Conservation (phyloP, 2,329 filamentous ascomycete species). For the Corynespora cassiicola region DNA sequence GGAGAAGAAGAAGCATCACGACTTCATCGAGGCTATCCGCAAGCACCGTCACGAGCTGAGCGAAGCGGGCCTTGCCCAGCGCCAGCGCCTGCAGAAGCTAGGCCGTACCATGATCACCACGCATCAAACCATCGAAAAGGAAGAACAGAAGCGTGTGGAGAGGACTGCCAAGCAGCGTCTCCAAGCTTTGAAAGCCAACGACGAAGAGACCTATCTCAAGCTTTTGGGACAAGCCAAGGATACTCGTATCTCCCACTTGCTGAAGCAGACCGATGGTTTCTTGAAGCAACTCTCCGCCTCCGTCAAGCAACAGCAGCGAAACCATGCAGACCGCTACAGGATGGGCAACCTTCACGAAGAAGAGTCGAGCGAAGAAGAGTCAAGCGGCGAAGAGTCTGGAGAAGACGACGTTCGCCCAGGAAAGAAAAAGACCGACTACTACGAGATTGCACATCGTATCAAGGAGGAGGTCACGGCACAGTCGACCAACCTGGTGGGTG, state of each 20-base stretch:
- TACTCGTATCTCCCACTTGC: slow-evolving; percentile 96
- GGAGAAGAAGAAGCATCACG: slow-evolving; percentile 96
- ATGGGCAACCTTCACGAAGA: slow-evolving; percentile 62
- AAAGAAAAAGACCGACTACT: slow-evolving; percentile 91
- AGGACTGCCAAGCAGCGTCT: slow-evolving; percentile 99
- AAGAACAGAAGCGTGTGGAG: slow-evolving; percentile 98
- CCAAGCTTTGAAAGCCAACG: slow-evolving; percentile 97
- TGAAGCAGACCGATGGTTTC: slow-evolving; percentile 97
- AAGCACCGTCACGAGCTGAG: slow-evolving; percentile 81
- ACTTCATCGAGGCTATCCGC: slow-evolving; percentile 87
- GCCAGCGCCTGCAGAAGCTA: slow-evolving; percentile 80
- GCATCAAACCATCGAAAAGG: slow-evolving; percentile 96
- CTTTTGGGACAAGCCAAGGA: slow-evolving; percentile 98
- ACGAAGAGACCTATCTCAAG: slow-evolving; percentile 98
- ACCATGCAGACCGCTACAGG: slow-evolving; percentile 79
- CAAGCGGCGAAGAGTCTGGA: slow-evolving; percentile 69
- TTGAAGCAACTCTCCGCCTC: slow-evolving; percentile 93
- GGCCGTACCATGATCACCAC: slow-evolving; percentile 87
- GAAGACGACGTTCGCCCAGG: slow-evolving; percentile 72
- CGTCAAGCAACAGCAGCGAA: slow-evolving; percentile 91
- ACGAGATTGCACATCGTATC: slow-evolving; percentile 94
- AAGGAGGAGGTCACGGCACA: slow-evolving; percentile 90
- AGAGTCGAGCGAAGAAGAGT: slow-evolving; percentile 54
- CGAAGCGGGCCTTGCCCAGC: slow-evolving; percentile 70
- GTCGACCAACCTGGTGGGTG: slow-evolving; percentile 86